Evolutionary conservation across 1,284 basidiomycete species (phyloP), one percentile per base, ranked within the genome.

Genomic region (Ustilago lituana): DNA sequence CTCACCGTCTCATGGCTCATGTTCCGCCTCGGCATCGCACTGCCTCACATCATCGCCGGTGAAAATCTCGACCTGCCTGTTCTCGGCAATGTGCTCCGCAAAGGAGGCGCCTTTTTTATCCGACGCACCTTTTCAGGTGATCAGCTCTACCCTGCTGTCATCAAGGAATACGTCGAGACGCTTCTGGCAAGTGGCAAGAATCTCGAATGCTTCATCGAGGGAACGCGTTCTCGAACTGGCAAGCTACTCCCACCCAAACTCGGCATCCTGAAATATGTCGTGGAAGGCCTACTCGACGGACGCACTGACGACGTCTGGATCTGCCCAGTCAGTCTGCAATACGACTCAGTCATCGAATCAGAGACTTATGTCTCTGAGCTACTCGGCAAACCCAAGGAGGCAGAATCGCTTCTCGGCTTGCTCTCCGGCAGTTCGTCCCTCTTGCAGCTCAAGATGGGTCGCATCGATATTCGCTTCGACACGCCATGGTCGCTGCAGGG

Each of bases 401-500:
- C 77, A n/a, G 83, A 83, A 39, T 80, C 78, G 20, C 73, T 83
- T 17, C 60, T 80, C 3, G 81, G 81, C 7, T 62, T 83, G 19
- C 66, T 83, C 2, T 65, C 72, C 23, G 82, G 79, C 38, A 77
- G 74, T 15, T 74, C 77, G 1, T 73, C 77, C n/a, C 39, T 83
- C 19, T 62, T 83, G 2, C 70, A 81, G 46, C 76, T 83, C 45
- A 80, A 82, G 54, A 73, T 82, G 69, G 81, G 81, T 6, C 58
- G 83, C 17, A 83, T 83, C 65, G 83, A 83, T 51, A 78, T 83
- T 12, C 79, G 83, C 39, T 83, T 83, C 70, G 72, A 83, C 54
- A 71, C 74, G n/a, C 83, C 83, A 3, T 83, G 82, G 74, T 82
- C 79, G n/a, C 73, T 83, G 10, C 71, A 69, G 10, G 73, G 61